phyloP scores from a whole-genome alignment of 2,329 filamentous ascomycete species.

The Cordyceps tenuipes region DNA sequence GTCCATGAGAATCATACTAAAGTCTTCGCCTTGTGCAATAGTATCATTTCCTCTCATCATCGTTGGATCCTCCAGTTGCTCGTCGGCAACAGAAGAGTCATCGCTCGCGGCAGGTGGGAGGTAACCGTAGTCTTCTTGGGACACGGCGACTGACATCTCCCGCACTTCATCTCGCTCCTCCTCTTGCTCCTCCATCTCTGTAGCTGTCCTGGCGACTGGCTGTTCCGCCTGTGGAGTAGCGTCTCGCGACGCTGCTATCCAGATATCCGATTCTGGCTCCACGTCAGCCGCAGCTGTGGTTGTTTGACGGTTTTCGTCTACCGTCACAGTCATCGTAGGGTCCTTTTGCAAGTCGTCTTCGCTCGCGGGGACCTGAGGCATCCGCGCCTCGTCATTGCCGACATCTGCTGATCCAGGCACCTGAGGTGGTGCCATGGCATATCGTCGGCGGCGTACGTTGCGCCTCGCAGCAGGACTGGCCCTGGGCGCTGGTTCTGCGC shows the following conservation, averaged over 20 bases:
- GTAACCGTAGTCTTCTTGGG: slow-evolving; percentile 21
- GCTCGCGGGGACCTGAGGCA: slow-evolving; percentile 15
- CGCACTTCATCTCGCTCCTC: neutral
- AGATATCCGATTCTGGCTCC: slow-evolving; percentile 36
- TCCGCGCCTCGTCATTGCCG: slow-evolving; percentile 11
- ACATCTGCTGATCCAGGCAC: slow-evolving; percentile 19
- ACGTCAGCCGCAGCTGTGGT: slow-evolving; percentile 16
- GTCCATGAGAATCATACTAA: slow-evolving; percentile 52
- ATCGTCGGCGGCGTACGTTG: slow-evolving; percentile 16
- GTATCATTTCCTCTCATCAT: slow-evolving; percentile 27
- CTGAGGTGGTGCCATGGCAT: slow-evolving; percentile 21
- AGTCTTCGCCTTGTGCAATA: slow-evolving; percentile 43
- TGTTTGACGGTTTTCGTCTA: neutral
- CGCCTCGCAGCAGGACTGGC: slow-evolving; percentile 14
- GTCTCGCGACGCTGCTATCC: slow-evolving; percentile 35
- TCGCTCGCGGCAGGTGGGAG: slow-evolving; percentile 25
- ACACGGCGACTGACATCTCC: neutral
- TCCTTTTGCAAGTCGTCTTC: slow-evolving; percentile 25
- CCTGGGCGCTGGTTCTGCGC: slow-evolving; percentile 14
- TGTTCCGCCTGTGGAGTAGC: slow-evolving; percentile 25
- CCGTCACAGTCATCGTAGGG: slow-evolving; percentile 15
- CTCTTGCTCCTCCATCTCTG: neutral
- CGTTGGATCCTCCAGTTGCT: slow-evolving; percentile 16
- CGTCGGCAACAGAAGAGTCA: slow-evolving; percentile 26
- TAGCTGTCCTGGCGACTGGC: slow-evolving; percentile 8